phyloP scores from a whole-genome alignment of 23 red algal species.

The Gracilariopsis chorda region DNA sequence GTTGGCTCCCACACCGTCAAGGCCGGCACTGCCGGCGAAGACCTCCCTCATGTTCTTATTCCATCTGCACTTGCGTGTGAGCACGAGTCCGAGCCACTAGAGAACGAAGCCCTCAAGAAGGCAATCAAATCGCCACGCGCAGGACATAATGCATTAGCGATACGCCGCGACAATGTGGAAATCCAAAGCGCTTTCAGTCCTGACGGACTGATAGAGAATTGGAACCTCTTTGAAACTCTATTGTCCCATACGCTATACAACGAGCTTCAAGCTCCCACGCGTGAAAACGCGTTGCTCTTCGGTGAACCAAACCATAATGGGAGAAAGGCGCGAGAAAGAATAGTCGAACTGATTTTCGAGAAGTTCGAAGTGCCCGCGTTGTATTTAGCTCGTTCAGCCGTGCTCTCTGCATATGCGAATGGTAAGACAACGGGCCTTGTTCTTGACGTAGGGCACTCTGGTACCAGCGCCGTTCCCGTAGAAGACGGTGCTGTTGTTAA shows the following conservation, averaged over 20 bases:
- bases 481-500: constrained; percentile 79
- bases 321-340: constrained; percentile 72
- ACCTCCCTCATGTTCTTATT: constrained; percentile 80
- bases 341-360: constrained; percentile 91
- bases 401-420: constrained; percentile 81
- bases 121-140: constrained; percentile 26
- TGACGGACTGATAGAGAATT: constrained; percentile 83
- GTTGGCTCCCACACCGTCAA: constrained; percentile 85
- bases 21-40: constrained; percentile 84
- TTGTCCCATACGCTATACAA: constrained; percentile 64
- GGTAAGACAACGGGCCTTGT: constrained; percentile 85
- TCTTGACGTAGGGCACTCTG: constrained; percentile 85
- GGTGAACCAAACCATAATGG: constrained; percentile 87
- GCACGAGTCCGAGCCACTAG: constrained; percentile 31
- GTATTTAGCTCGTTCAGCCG: constrained; percentile 66
- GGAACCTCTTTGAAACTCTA: constrained; percentile 87
- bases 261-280: constrained; percentile 60
- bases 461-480: constrained; percentile 82
- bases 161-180: constrained; percentile 60
- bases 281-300: constrained; percentile 76
- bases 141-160: constrained; percentile 47
- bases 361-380: constrained; percentile 90
- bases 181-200: constrained; percentile 75
- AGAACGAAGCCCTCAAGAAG: not conserved
- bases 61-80: constrained; percentile 51